Conservation (phyloP, 495 filamentous ascomycete species). For the Choiromyces venosus region DNA sequence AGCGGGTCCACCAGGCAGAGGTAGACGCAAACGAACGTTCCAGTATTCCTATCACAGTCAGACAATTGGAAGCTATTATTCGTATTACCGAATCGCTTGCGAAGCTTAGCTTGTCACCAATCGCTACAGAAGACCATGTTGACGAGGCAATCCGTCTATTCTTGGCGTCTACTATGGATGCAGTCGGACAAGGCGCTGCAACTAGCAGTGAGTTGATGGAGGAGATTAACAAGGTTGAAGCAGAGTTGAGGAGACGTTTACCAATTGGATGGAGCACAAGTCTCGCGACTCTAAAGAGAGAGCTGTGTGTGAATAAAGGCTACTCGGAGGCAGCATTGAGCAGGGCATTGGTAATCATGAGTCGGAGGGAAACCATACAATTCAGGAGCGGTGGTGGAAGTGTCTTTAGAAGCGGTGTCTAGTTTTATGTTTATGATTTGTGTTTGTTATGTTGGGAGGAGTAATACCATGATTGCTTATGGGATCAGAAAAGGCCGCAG, state of each 20-base stretch:
- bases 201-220: constrained; percentile 84
- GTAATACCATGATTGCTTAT: neutral
- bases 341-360: constrained; percentile 76
- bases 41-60: constrained; percentile 94
- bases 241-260: constrained; percentile 78
- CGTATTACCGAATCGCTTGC: constrained; percentile 95
- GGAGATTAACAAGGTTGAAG: constrained; percentile 80
- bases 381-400: constrained; percentile 82
- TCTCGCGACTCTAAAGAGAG: constrained; percentile 73
- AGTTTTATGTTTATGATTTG: neutral
- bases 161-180: constrained; percentile 96
- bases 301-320: constrained; percentile 82
- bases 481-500: neutral
- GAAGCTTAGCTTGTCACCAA: constrained; percentile 75
- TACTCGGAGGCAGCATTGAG: constrained; percentile 81
- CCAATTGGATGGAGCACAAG: constrained; percentile 95
- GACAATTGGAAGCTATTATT: constrained; percentile 93
- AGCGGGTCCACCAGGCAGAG: constrained; percentile 88
- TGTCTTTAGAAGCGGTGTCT: constrained; percentile 73
- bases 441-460: neutral
- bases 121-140: constrained; percentile 86
- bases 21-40: constrained; percentile 78
- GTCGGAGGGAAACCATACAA: constrained; percentile 82
- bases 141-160: constrained; percentile 98
- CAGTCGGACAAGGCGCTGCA: constrained; percentile 79